A percentile compares a stretch with the other conserved stretches of the same genome.
Evolutionary conservation across 768 basidiomycete species (phyloP).

Genomic region (Hygrophoropsis aurantiaca): DNA sequence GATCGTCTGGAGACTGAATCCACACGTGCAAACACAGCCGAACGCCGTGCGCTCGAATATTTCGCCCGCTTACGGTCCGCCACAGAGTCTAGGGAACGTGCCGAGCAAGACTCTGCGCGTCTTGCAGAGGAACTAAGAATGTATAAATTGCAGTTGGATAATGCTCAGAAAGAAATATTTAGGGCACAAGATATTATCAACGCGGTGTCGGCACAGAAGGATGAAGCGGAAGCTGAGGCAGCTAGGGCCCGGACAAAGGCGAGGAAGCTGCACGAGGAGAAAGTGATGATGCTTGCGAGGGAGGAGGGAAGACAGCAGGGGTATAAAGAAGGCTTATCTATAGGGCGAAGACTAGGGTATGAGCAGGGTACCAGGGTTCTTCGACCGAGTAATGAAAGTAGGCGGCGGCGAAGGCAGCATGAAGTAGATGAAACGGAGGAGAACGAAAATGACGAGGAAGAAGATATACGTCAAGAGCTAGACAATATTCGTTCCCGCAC

Average conservation of each 20-base stretch:
- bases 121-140: conserved; percentile 42
- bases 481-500: conserved; percentile 13
- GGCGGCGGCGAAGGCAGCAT: conserved; percentile 10
- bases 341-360: conserved; percentile 27
- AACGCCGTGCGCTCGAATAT: conserved; percentile 46
- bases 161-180: conserved; percentile 43
- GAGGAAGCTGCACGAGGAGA: conserved; percentile 42
- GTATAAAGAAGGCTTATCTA: conserved; percentile 40
- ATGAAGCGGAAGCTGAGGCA: conserved; percentile 46
- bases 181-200: conserved; percentile 43
- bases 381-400: conserved; percentile 7
- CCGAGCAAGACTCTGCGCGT: conserved; percentile 38
- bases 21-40: conserved; percentile 42
- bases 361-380: conserved; percentile 24
- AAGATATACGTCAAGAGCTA: conserved; percentile 11
- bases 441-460: conserved; percentile 10
- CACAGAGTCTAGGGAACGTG: conserved; percentile 36
- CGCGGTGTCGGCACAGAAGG: conserved; percentile 40
- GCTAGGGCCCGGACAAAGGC: conserved; percentile 45
- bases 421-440: conserved; percentile 14
- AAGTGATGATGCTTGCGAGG: conserved; percentile 37
- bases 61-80: conserved; percentile 40
- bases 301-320: conserved; percentile 44
- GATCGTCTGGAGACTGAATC: conserved; percentile 42
- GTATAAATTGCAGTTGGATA: conserved; percentile 46